Percentiles rank a stretch among this genome's conserved stretches.
Conservation (phyloP, 495 filamentous ascomycete species). For the Trichoderma virens region DNA sequence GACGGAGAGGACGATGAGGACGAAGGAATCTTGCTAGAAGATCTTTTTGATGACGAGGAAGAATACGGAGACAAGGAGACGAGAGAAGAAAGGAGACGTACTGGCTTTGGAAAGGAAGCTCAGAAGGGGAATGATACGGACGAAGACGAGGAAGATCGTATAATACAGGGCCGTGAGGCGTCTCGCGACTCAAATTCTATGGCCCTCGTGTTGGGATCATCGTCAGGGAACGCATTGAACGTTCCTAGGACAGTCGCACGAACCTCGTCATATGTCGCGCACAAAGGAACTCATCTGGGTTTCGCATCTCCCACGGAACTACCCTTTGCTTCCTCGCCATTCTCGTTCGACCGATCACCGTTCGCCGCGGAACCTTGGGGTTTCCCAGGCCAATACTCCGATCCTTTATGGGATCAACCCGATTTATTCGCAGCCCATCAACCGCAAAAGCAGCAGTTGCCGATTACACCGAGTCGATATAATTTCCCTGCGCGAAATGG, state of each 20-base stretch:
- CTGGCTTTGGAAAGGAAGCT: not conserved
- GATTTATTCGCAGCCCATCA: not conserved
- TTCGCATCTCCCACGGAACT: not conserved
- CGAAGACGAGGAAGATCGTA: conserved; percentile 17
- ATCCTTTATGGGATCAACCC: not conserved
- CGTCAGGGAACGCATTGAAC: not conserved
- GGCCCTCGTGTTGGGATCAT: not conserved
- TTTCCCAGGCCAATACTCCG: not conserved
- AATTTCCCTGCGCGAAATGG: conserved; percentile 13
- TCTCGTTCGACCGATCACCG: not conserved
- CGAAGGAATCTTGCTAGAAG: conserved; percentile 18
- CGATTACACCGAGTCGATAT: not conserved
- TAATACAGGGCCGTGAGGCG: conserved; percentile 17
- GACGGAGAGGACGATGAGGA: conserved; percentile 19
- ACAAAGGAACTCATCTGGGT: no score
- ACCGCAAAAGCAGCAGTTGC: conserved; percentile 1
- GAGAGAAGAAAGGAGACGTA: not conserved
- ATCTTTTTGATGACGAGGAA: conserved; percentile 12
- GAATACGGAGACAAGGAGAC: not conserved
- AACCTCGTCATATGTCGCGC: not conserved
- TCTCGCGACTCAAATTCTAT: not conserved
- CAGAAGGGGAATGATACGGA: not conserved
- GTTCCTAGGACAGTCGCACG: not conserved
- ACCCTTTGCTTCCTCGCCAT: not conserved
- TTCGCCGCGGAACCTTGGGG: not conserved